These are phyloP conservation scores for Podaxis sp. DNA, from an alignment of 768 basidiomycete genomes.

Conservation along the genomic window DNA sequence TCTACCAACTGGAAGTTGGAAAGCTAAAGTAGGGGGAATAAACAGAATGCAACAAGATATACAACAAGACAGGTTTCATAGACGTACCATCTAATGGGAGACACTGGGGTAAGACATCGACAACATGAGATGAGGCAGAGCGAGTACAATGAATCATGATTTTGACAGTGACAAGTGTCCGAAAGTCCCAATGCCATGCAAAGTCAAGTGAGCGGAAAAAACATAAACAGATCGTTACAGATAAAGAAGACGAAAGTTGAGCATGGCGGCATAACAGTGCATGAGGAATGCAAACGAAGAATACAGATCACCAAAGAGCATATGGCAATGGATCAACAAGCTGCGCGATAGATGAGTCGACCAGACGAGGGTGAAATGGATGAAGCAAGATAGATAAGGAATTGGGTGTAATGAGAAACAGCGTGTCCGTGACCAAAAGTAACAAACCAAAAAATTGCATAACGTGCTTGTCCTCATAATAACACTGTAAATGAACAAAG, in stretches of 20 bases:
- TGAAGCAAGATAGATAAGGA: background rate
- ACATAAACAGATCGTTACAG: background rate
- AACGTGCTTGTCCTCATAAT: background rate
- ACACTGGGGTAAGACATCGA: background rate
- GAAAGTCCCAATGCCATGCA: slow-evolving; percentile 5
- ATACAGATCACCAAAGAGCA: background rate
- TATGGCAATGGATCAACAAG: background rate
- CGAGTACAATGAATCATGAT: background rate
- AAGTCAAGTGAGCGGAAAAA: background rate
- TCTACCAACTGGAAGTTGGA: background rate
- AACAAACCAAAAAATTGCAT: slow-evolving; percentile 1
- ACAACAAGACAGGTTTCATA: background rate
- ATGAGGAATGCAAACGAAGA: background rate
- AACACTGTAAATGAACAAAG: background rate
- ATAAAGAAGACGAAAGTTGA: background rate
- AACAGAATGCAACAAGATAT: background rate
- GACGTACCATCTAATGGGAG: background rate
- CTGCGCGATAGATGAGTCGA: background rate
- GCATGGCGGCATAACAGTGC: background rate
- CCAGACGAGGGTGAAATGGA: background rate
- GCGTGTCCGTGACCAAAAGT: background rate
- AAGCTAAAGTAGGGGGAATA: slow-evolving; percentile 1
- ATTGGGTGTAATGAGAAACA: background rate
- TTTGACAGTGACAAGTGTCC: background rate
- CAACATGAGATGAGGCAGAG: background rate